These are phyloP conservation scores for Xerocomus potaroensis DNA, from an alignment of 768 basidiomycete species.

Conservation along the genomic window DNA sequence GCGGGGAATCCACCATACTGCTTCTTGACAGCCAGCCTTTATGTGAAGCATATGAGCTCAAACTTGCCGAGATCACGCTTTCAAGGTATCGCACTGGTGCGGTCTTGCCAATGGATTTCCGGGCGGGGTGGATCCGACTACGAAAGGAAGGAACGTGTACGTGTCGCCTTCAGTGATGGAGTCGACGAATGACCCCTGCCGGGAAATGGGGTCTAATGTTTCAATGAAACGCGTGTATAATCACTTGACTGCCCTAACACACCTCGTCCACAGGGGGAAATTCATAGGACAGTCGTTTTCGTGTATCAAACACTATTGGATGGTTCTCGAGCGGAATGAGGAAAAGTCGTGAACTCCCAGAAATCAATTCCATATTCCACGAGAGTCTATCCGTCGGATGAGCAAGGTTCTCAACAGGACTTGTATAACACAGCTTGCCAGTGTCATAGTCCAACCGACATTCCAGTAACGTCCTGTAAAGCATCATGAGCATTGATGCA, in stretches of 20 bases:
- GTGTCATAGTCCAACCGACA: constrained; percentile 1
- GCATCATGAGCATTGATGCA: no score
- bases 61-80: no score
- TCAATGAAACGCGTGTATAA: not conserved
- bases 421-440: not conserved
- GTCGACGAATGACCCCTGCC: not conserved
- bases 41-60: no score
- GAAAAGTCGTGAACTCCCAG: not conserved
- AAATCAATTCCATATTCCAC: fast-evolving
- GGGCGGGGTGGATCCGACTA: no score
- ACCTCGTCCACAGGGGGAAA: not conserved
- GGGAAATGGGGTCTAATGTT: not conserved
- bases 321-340: not conserved
- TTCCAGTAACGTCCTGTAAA: not conserved
- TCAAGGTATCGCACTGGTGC: no score
- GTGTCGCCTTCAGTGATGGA: not conserved
- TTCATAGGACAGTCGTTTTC: not conserved
- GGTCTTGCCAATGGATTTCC: no score
- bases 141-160: no score
- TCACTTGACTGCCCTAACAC: constrained; percentile 12
- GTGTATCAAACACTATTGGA: not conserved
- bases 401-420: not conserved
- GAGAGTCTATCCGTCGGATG: no score
- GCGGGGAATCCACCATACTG: no score
- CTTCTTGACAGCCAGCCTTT: not conserved